Evolutionary conservation across 2,329 filamentous ascomycete species (phyloP).

Genomic region (Aaosphaeria pasadenensis): DNA sequence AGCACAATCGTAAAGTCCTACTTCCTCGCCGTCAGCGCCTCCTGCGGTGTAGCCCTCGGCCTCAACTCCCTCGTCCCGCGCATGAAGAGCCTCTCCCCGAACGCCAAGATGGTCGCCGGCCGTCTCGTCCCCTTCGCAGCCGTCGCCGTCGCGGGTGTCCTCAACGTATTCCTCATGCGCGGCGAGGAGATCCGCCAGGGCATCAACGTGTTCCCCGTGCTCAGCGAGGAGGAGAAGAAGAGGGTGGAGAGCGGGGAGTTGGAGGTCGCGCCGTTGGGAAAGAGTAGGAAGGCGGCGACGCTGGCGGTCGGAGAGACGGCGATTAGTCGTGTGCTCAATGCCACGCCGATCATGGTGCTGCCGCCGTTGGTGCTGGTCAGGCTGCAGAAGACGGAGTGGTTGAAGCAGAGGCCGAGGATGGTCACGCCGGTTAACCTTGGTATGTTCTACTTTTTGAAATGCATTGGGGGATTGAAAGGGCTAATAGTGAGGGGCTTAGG

Average conservation of each 20-base stretch:
- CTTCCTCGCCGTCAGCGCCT: conserved; percentile 84
- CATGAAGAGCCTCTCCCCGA: conserved; percentile 71
- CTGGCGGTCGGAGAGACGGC: conserved; percentile 93
- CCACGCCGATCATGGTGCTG: conserved; percentile 94
- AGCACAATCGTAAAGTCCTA: conserved; percentile 85
- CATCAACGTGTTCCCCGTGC: conserved; percentile 86
- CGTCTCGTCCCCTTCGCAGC: conserved; percentile 96
- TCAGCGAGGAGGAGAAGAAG: conserved; percentile 66
- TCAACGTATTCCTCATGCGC: conserved; percentile 98
- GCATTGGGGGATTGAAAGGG: background rate
- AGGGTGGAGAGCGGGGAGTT: conserved; percentile 62
- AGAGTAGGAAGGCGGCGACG: conserved; percentile 81
- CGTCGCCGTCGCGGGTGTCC: conserved; percentile 82
- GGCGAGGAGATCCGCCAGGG: conserved; percentile 90
- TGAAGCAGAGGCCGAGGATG: conserved; percentile 72
- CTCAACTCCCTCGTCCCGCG: conserved; percentile 87
- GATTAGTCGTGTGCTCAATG: conserved; percentile 85
- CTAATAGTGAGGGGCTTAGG: conserved; percentile 31
- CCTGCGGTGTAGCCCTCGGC: conserved; percentile 88
- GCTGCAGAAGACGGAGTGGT: conserved; percentile 80
- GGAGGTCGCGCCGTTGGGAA: conserved; percentile 68
- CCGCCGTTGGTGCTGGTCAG: conserved; percentile 82
- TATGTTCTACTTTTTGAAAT: conserved; percentile 11
- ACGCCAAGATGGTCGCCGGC: conserved; percentile 71
- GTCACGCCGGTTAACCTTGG: conserved; percentile 81